Evolutionary conservation across 176 grass and related monocot species (phyloP).

Genomic region (Carex pumila): DNA sequence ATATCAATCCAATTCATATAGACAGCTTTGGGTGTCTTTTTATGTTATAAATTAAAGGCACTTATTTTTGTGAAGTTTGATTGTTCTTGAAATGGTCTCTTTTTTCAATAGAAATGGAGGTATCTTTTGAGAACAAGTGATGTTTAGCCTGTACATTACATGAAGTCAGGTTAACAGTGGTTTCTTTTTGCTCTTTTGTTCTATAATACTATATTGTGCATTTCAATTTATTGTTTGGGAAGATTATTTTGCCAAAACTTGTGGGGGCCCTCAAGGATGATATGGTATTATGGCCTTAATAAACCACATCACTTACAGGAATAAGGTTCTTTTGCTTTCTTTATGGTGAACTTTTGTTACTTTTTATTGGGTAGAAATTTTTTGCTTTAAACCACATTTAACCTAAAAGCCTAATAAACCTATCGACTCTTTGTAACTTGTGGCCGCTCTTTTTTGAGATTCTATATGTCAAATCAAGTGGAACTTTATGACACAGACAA

Average conservation of each 20-base stretch:
- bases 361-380: neutral
- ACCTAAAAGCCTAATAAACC: neutral
- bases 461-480: neutral
- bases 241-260: neutral
- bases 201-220: neutral
- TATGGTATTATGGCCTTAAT: neutral
- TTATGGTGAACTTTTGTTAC: neutral
- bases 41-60: neutral
- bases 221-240: neutral
- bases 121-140: neutral
- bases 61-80: neutral
- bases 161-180: neutral
- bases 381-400: neutral
- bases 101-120: conserved; percentile 17
- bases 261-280: neutral
- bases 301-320: neutral
- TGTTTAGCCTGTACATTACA: neutral
- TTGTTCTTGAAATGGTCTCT: neutral
- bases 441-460: neutral
- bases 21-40: neutral
- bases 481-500: neutral
- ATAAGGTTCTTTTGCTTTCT: neutral
- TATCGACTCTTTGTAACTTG: neutral
- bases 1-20: neutral
- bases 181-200: neutral